Conservation (phyloP, 371 early-diverging fungal genomes). For the Dinochytrium kinnereticum region DNA sequence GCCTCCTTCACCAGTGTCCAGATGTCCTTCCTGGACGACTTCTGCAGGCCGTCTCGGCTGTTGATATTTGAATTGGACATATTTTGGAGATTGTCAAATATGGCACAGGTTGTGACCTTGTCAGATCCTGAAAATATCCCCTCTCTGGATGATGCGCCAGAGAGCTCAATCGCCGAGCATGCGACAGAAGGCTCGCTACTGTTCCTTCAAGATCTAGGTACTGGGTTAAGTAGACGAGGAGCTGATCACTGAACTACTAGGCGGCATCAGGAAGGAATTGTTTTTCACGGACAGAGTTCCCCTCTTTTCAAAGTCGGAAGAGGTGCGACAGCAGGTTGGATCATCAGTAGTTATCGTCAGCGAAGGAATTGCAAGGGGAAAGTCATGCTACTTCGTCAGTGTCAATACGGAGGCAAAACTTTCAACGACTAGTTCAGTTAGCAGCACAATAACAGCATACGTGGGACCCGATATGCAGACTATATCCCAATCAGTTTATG, state of each 20-base stretch:
- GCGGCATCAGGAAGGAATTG: neutral
- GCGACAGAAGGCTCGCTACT: slow-evolving; percentile 3
- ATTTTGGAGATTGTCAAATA: neutral
- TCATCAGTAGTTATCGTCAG: neutral
- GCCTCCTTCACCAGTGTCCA: slow-evolving; percentile 53
- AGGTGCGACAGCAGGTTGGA: neutral
- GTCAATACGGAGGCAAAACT: slow-evolving; percentile 21
- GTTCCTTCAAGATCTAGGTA: neutral
- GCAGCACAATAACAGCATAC: slow-evolving; percentile 24
- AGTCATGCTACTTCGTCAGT: slow-evolving; percentile 26
- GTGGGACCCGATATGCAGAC: slow-evolving; percentile 24
- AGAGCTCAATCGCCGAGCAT: neutral
- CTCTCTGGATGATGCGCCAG: slow-evolving; percentile 1
- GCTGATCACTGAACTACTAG: too few species aligned
- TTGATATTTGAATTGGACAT: neutral
- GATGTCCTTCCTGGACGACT: slow-evolving; percentile 39
- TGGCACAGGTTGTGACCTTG: neutral
- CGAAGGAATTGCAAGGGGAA: slow-evolving; percentile 14
- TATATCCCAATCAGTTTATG: slow-evolving; percentile 27
- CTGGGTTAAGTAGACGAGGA: too few species aligned
- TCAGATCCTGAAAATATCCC: neutral
- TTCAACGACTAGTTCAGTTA: neutral
- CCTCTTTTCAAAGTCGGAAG: neutral
- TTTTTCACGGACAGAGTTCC: slow-evolving; percentile 19
- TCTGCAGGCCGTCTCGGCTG: neutral